Evolutionary conservation across 1,284 basidiomycete genomes (phyloP), one percentile per base, ranked within the genome.

Genomic region (Trichosporon sp.): DNA sequence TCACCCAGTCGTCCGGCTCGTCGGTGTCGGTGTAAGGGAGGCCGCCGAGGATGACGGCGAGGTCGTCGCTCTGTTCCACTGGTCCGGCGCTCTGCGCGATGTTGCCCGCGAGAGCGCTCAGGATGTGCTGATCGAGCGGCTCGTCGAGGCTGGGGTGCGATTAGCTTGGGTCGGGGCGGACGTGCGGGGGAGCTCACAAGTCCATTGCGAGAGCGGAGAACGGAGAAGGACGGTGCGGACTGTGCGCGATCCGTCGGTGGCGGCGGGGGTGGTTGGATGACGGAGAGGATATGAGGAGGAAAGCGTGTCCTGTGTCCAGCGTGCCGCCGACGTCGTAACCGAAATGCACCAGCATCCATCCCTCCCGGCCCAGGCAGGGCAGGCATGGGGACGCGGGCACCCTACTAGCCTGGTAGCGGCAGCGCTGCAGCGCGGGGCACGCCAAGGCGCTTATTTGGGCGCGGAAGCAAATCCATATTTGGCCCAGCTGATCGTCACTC

Each of bases 91-190:
- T 32, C 47, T 68, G 29, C 25, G 69, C 72, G 60, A 72, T 51
- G 67, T 72, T 72, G 47, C 56, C 29, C 27, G 72, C 72, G 62
- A 83, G 77, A 32, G 80, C 74, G 18, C 74, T 76, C 42, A 81
- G 75, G 65, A 83, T 83, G 66, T 80, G 77, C 32, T 80, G 73
- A 62, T 83, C 80, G 34, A 83, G 77, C 1, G 77, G 77, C 62
- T 79, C 78, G 68, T 83, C 82, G 44, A 83, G 80, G 68, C 82
- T 83, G 69, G 27, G 67, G 63, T 29, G 23, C 18, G 29, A 29
- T 31, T n/a, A n/a, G 56, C 27, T n/a, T n/a, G n/a, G n/a, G n/a
- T n/a, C 18, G 38, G 18, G 18, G 18, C 38, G 2, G 18, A 47
- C 51, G n/a, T 18, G 21, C 18, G 27, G 7, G 29, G 7, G 3